Percentiles rank a stretch among this genome's conserved stretches.
Evolutionary conservation across 768 basidiomycete genomes (phyloP).

Genomic region (Crassisporium funariophilum): DNA sequence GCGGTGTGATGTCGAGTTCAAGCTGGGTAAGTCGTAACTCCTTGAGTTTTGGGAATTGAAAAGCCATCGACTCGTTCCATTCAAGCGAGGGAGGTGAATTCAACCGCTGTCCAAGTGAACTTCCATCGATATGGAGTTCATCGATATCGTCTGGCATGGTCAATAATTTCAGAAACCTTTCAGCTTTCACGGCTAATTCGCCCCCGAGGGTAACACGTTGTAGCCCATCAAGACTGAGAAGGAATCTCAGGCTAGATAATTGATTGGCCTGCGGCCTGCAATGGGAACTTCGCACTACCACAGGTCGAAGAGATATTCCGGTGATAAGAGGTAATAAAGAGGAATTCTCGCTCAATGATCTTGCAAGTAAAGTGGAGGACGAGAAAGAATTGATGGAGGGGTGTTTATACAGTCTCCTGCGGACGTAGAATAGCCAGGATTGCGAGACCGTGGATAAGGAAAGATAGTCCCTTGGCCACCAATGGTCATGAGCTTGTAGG

Average conservation of each 20-base stretch:
- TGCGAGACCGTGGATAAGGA: conserved; percentile 53
- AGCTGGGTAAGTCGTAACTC: conserved; percentile 45
- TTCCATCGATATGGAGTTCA: conserved; percentile 51
- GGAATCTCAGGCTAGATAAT: conserved; percentile 40
- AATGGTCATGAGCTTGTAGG: conserved; percentile 47
- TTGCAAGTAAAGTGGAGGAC: conserved; percentile 42
- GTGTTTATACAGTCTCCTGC: conserved; percentile 46
- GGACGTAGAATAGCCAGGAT: conserved; percentile 46
- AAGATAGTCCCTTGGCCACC: conserved; percentile 56
- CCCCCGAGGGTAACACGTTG: conserved; percentile 49
- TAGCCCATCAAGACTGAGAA: conserved; percentile 46
- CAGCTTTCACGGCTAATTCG: conserved; percentile 46
- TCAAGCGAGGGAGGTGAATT: conserved; percentile 42
- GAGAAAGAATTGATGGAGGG: conserved; percentile 44
- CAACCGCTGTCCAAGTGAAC: conserved; percentile 27
- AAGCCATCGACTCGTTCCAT: conserved; percentile 55
- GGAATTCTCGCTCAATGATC: conserved; percentile 41
- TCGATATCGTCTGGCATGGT: conserved; percentile 41
- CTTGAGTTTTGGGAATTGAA: conserved; percentile 45
- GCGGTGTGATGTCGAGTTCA: conserved; percentile 43
- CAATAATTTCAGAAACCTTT: conserved; percentile 47
- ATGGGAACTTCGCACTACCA: conserved; percentile 11
- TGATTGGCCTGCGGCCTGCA: conserved; percentile 23
- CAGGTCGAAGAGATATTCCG: conserved; percentile 45
- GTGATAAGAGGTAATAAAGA: conserved; percentile 37